Conservation (phyloP, 345 rosid species). For the Nasturtium officinale region DNA sequence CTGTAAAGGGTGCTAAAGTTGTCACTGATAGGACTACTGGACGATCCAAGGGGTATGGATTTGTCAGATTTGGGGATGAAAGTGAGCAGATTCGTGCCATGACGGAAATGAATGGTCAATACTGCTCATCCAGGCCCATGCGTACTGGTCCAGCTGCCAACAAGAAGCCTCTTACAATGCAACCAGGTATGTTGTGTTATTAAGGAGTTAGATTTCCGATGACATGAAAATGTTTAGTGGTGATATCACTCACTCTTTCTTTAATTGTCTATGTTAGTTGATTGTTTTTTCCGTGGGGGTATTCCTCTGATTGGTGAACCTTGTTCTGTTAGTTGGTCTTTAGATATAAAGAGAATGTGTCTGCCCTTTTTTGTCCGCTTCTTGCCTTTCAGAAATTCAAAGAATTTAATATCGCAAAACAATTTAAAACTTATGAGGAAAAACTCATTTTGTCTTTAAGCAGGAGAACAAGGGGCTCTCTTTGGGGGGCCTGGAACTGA, state of each 20-base stretch:
- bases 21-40: conserved; percentile 91
- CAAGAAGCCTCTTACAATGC: conserved; percentile 64
- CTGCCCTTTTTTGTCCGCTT: conserved; percentile 58
- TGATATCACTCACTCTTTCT: conserved; percentile 10
- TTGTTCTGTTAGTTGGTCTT: conserved; percentile 49
- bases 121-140: conserved; percentile 88
- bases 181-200: conserved; percentile 63
- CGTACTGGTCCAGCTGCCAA: conserved; percentile 91
- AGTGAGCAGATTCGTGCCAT: conserved; percentile 80
- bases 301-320: conserved; percentile 16
- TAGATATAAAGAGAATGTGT: conserved; percentile 42
- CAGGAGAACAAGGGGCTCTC: conserved; percentile 99
- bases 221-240: conserved; percentile 13
- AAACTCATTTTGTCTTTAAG: conserved; percentile 96
- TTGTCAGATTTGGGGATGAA: conserved; percentile 90
- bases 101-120: conserved; percentile 92
- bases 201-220: not conserved
- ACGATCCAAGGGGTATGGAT: conserved; percentile 94
- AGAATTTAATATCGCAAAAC: conserved; percentile 61
- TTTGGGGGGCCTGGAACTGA: conserved; percentile 93
- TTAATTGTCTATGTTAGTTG: conserved; percentile 32
- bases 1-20: conserved; percentile 91
- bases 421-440: conserved; percentile 73
- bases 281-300: conserved; percentile 29
- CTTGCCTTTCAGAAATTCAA: conserved; percentile 68